phyloP scores from a whole-genome alignment of 768 basidiomycete species.

The Lepiota venenata region DNA sequence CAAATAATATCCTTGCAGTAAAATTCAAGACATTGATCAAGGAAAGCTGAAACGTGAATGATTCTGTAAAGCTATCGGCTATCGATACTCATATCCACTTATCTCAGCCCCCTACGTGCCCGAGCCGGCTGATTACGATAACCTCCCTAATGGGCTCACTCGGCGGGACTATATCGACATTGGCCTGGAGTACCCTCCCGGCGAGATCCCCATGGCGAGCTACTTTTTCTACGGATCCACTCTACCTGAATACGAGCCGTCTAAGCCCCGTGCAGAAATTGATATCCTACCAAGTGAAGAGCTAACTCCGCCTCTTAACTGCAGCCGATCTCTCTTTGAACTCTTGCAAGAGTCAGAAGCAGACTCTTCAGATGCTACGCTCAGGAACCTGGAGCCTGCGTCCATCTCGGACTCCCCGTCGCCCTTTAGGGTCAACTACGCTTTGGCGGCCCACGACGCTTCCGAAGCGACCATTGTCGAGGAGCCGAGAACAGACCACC shows the following conservation, averaged over 20 bases:
- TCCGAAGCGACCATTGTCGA: background rate
- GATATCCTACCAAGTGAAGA: background rate
- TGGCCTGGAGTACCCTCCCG: background rate
- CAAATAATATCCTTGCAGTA: background rate
- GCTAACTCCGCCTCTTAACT: background rate
- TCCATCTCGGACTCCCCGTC: background rate
- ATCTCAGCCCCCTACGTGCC: conserved; percentile 1
- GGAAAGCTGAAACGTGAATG: conserved; percentile 1
- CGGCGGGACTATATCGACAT: background rate
- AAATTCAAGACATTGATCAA: background rate
- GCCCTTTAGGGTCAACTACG: too few species aligned
- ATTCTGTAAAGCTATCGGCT: background rate
- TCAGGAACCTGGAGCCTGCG: background rate
- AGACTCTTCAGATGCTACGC: background rate
- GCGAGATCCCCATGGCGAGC: background rate
- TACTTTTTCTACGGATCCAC: conserved; percentile 7
- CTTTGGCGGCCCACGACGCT: too few species aligned
- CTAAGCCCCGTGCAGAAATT: background rate
- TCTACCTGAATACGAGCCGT: background rate
- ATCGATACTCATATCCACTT: background rate
- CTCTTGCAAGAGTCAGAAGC: background rate
- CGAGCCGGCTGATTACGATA: background rate
- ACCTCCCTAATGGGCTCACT: background rate
- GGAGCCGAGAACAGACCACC: background rate
- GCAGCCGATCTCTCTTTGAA: background rate